A percentile compares a stretch with the other conserved stretches of the same genome.
Conservation (phyloP, 2,329 filamentous ascomycete genomes). For the Aspergillus alliaceus region DNA sequence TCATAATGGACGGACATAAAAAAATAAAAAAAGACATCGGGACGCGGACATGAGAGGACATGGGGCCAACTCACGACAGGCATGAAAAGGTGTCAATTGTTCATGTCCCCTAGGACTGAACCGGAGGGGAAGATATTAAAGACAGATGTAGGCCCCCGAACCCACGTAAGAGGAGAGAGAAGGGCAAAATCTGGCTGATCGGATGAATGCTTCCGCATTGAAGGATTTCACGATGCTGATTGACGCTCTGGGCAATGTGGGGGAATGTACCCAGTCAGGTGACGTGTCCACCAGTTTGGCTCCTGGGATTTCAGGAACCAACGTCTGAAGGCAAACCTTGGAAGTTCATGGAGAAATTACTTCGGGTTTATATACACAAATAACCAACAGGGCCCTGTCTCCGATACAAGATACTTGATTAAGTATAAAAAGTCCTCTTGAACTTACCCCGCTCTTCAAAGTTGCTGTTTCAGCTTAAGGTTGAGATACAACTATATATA, state of each 20-base stretch:
- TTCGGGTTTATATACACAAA: not conserved
- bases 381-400: too few species aligned
- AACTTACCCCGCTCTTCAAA: not conserved
- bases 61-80: constrained; percentile 36
- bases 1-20: not conserved
- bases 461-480: too few species aligned
- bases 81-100: constrained; percentile 22
- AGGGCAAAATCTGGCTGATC: constrained; percentile 5
- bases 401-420: too few species aligned
- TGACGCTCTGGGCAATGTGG: constrained; percentile 11
- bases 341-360: not conserved
- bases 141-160: constrained; percentile 9
- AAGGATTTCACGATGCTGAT: constrained; percentile 4
- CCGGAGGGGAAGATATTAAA: constrained; percentile 1
- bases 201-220: constrained; percentile 5
- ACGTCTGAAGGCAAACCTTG: not conserved
- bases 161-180: constrained; percentile 10
- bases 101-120: constrained; percentile 14
- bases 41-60: constrained; percentile 8
- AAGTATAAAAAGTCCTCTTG: not conserved
- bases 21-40: constrained; percentile 10
- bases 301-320: constrained; percentile 4
- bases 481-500: not conserved
- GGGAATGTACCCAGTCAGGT: constrained; percentile 26
- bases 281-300: constrained; percentile 24